phyloP scores from a whole-genome alignment of 2,329 filamentous ascomycete species.

The Aspergillus versicolor region DNA sequence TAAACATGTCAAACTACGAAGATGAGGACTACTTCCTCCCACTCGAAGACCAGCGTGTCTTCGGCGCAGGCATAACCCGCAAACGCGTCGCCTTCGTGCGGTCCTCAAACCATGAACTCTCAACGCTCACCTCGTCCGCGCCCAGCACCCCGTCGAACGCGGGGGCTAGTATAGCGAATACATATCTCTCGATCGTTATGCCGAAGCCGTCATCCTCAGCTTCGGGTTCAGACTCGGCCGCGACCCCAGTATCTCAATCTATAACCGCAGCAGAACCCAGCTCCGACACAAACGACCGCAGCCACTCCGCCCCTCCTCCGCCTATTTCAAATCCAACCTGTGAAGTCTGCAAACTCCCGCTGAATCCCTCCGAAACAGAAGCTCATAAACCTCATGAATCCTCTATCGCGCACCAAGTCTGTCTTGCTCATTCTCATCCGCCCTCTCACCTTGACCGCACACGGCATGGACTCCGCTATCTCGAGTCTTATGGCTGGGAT shows the following conservation, averaged over 20 bases:
- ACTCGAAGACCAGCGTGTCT: slow-evolving; percentile 58
- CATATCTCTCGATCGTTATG: slow-evolving; percentile 50
- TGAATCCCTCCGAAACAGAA: slow-evolving; percentile 27
- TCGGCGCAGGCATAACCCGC: slow-evolving; percentile 62
- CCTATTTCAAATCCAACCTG: slow-evolving; percentile 37
- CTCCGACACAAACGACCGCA: neutral
- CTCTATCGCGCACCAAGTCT: slow-evolving; percentile 57
- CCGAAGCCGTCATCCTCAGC: slow-evolving; percentile 18
- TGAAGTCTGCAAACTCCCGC: slow-evolving; percentile 61
- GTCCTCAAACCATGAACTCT: slow-evolving; percentile 41
- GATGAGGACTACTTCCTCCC: slow-evolving; percentile 58
- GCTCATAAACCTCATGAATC: slow-evolving; percentile 43
- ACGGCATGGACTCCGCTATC: slow-evolving; percentile 55
- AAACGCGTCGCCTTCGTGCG: slow-evolving; percentile 62
- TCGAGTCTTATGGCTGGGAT: slow-evolving; percentile 60
- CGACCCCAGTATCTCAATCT: neutral
- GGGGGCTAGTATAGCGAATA: slow-evolving; percentile 36
- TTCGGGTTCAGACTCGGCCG: neutral
- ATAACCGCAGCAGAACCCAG: neutral
- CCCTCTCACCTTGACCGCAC: slow-evolving; percentile 60
- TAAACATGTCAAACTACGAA: slow-evolving; percentile 43
- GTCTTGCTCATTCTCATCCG: slow-evolving; percentile 56
- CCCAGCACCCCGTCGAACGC: slow-evolving; percentile 20
- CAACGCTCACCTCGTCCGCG: slow-evolving; percentile 32
- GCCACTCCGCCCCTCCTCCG: neutral